Conservation (phyloP, 2,329 filamentous ascomycete genomes). For the Laburnicola sp. region DNA sequence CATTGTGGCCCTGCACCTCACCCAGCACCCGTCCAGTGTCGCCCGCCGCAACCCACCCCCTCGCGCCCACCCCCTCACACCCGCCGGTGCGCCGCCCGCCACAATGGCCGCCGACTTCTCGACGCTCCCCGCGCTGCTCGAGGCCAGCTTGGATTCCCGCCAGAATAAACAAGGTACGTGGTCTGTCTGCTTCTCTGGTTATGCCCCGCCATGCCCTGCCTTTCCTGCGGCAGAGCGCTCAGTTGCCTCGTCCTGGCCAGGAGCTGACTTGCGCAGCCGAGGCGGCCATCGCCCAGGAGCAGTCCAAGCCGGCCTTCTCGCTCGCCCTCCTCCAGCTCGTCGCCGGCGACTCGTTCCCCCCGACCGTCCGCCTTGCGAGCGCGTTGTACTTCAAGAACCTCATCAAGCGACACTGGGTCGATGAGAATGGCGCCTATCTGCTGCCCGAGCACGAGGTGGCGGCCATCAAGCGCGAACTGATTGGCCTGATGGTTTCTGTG, state of each 20-base stretch:
- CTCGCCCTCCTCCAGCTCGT: slow-evolving; percentile 86
- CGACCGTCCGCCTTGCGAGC: slow-evolving; percentile 80
- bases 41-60: slow-evolving; percentile 2
- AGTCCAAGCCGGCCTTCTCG: slow-evolving; percentile 84
- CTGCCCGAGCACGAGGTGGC: slow-evolving; percentile 78
- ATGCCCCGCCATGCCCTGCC: neutral
- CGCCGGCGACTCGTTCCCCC: slow-evolving; percentile 69
- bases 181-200: neutral
- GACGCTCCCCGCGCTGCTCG: slow-evolving; percentile 77
- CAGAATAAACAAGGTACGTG: slow-evolving; percentile 84
- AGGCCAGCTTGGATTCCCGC: slow-evolving; percentile 84
- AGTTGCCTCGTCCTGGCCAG: too few relatives aligned
- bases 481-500: slow-evolving; percentile 93
- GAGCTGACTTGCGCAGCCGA: slow-evolving; percentile 65
- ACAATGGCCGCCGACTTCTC: slow-evolving; percentile 64
- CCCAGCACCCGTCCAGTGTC: slow-evolving; percentile 15
- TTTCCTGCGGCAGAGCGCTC: too few relatives aligned
- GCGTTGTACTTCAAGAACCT: slow-evolving; percentile 99
- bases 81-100: slow-evolving; percentile 10
- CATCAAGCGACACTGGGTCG: slow-evolving; percentile 89
- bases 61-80: slow-evolving; percentile 7
- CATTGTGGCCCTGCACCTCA: slow-evolving; percentile 11
- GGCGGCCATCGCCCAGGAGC: slow-evolving; percentile 73
- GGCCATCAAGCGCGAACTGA: slow-evolving; percentile 92
- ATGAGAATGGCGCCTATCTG: slow-evolving; percentile 94